Evolutionary conservation across 2,329 filamentous ascomycete genomes (phyloP).

Genomic region (Trematosphaeria pertusa): DNA sequence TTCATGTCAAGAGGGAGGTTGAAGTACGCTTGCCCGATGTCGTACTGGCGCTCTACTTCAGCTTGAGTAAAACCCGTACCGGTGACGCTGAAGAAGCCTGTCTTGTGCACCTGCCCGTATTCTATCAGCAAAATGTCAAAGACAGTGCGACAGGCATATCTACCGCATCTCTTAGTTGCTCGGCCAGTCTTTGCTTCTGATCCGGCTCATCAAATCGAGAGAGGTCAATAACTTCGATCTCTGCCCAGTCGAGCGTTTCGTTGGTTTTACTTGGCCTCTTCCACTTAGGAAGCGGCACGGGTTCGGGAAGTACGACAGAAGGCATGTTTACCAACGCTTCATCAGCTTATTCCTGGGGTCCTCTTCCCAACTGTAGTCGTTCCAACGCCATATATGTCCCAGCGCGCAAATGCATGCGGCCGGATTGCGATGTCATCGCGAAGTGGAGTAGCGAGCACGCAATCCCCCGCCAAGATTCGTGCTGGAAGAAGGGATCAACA

Average conservation of each 20-base stretch:
- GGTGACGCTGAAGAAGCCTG: slow-evolving; percentile 41
- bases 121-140: not conserved
- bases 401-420: slow-evolving; percentile 2
- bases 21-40: slow-evolving; percentile 41
- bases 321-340: slow-evolving; percentile 30
- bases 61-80: slow-evolving; percentile 39
- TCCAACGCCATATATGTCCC: not conserved
- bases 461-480: slow-evolving; percentile 32
- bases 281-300: slow-evolving; percentile 32
- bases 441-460: slow-evolving; percentile 30
- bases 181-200: slow-evolving; percentile 61
- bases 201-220: slow-evolving; percentile 61
- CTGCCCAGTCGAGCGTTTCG: slow-evolving; percentile 34
- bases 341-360: not conserved
- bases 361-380: not conserved
- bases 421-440: slow-evolving; percentile 18
- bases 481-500: too few relatives aligned
- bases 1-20: slow-evolving; percentile 39
- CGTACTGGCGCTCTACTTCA: slow-evolving; percentile 40
- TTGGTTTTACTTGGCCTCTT: slow-evolving; percentile 32
- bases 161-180: slow-evolving; percentile 63
- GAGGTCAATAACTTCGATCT: slow-evolving; percentile 48
- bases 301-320: slow-evolving; percentile 23
- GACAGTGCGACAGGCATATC: not conserved
- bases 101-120: slow-evolving; percentile 27